A percentile compares a stretch with the other conserved stretches of the same genome.
phyloP scores from a whole-genome alignment of 2,329 filamentous ascomycete species.

The Cylindrodendrum hubeiense region DNA sequence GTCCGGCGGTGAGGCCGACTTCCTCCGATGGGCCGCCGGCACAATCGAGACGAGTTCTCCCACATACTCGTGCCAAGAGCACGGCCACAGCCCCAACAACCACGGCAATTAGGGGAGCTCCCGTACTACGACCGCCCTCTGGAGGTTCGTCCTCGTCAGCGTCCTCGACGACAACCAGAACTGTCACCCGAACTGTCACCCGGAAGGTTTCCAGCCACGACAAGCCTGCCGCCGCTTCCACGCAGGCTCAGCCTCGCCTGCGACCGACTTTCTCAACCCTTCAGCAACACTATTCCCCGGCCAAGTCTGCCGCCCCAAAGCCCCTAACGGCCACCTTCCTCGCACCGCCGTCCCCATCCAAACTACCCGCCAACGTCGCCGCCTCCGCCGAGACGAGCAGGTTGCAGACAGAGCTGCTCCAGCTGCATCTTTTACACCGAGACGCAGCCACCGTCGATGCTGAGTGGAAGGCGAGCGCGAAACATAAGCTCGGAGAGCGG shows the following conservation, averaged over 20 bases:
- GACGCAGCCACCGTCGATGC: slow-evolving; percentile 58
- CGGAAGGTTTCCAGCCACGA: slow-evolving; percentile 31
- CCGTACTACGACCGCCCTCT: slow-evolving; percentile 48
- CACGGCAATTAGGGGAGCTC: slow-evolving; percentile 38
- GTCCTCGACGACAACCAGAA: slow-evolving; percentile 32
- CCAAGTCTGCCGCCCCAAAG: slow-evolving; percentile 71
- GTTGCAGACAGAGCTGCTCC: slow-evolving; percentile 74
- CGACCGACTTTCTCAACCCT: slow-evolving; percentile 71
- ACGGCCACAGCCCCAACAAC: slow-evolving; percentile 41
- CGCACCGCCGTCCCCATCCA: slow-evolving; percentile 71
- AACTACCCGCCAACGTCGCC: slow-evolving; percentile 71
- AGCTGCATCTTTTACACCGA: slow-evolving; percentile 74
- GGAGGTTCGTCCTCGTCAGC: slow-evolving; percentile 38
- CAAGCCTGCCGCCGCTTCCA: slow-evolving; percentile 31
- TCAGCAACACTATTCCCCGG: slow-evolving; percentile 77
- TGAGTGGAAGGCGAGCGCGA: slow-evolving; percentile 70
- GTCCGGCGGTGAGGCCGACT: slow-evolving; percentile 45
- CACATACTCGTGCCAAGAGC: slow-evolving; percentile 50
- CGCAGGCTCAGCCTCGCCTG: slow-evolving; percentile 49
- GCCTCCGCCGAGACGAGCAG: slow-evolving; percentile 68
- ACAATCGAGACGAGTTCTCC: slow-evolving; percentile 35
- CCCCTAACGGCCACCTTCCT: slow-evolving; percentile 70
- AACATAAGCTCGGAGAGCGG: slow-evolving; percentile 57
- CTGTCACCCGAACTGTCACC: slow-evolving; percentile 25
- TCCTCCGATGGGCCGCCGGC: slow-evolving; percentile 45